These are phyloP conservation scores for Pestalotiopsis fici DNA, from an alignment of 2,329 filamentous ascomycete genomes.

Conservation along the genomic window DNA sequence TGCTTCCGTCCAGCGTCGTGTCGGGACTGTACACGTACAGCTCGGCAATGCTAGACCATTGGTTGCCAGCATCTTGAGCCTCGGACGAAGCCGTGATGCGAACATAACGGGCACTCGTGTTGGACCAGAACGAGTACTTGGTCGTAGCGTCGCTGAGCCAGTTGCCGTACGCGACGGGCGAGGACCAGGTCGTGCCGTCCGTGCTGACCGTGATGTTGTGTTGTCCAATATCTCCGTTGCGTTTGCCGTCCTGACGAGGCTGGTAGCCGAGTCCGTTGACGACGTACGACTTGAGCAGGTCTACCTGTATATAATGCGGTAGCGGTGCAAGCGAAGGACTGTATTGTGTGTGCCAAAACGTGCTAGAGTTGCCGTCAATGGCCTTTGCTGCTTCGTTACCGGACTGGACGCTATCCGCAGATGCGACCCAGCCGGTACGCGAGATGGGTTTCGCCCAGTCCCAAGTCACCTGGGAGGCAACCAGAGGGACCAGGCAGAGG, in stretches of 20 bases:
- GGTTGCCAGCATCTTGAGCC: slow-evolving; percentile 21
- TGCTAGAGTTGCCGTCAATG: slow-evolving; percentile 28
- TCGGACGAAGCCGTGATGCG: slow-evolving; percentile 30
- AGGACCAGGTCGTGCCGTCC: slow-evolving; percentile 25
- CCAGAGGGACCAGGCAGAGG: slow-evolving; percentile 15
- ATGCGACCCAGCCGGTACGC: slow-evolving; percentile 26
- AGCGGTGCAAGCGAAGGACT: slow-evolving; percentile 16
- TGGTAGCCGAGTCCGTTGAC: slow-evolving; percentile 30
- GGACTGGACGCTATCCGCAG: slow-evolving; percentile 26
- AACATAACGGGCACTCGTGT: slow-evolving; percentile 27
- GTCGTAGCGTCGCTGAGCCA: slow-evolving; percentile 26
- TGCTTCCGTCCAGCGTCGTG: slow-evolving; percentile 13
- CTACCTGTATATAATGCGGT: slow-evolving; percentile 32
- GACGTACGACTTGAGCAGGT: slow-evolving; percentile 24
- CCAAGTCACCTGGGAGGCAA: slow-evolving; percentile 14
- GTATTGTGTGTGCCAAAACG: slow-evolving; percentile 29
- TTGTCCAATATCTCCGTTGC: slow-evolving; percentile 28
- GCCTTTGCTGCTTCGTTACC: slow-evolving; percentile 28
- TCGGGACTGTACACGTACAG: slow-evolving; percentile 29
- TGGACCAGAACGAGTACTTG: slow-evolving; percentile 34
- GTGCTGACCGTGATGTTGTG: slow-evolving; percentile 29
- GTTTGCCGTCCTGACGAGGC: slow-evolving; percentile 26
- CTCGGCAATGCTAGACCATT: slow-evolving; percentile 33
- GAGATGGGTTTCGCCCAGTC: slow-evolving; percentile 20
- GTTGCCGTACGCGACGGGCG: slow-evolving; percentile 27